phyloP scores from a whole-genome alignment of 2,329 filamentous ascomycete species.

The Aotearoamyces nothofagi region DNA sequence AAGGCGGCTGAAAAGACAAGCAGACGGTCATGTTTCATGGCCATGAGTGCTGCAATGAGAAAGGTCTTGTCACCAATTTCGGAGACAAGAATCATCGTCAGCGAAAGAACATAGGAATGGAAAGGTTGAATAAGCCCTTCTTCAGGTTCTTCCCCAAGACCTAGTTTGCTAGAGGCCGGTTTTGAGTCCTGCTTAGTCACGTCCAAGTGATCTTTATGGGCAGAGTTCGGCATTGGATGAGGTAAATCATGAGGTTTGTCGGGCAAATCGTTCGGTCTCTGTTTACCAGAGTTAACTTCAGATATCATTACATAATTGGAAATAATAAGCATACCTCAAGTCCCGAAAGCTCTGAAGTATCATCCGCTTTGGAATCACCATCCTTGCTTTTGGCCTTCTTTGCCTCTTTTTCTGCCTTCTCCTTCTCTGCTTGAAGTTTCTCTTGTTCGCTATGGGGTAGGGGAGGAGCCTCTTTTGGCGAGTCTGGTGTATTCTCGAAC shows the following conservation, averaged over 20 bases:
- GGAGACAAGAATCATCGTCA: constrained; percentile 95
- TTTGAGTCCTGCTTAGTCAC: constrained; percentile 26
- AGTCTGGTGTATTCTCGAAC: constrained; percentile 59
- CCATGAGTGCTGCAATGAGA: constrained; percentile 92
- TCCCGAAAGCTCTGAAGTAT: constrained; percentile 22
- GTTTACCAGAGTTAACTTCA: too few species aligned
- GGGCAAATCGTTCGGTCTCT: constrained; percentile 76
- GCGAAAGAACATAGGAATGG: constrained; percentile 82
- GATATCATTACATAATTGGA: constrained; percentile 10
- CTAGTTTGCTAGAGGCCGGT: constrained; percentile 15
- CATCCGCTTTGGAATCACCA: constrained; percentile 22
- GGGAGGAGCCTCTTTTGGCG: constrained; percentile 74
- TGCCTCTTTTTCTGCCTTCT: constrained; percentile 24
- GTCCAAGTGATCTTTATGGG: constrained; percentile 48
- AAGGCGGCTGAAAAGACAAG: constrained; percentile 95
- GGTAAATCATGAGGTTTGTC: constrained; percentile 62
- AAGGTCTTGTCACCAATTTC: constrained; percentile 99
- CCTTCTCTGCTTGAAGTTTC: constrained; percentile 33
- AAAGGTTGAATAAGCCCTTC: constrained; percentile 58
- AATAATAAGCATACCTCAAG: constrained; percentile 38
- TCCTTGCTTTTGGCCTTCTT: constrained; percentile 19
- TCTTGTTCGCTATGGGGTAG: constrained; percentile 69
- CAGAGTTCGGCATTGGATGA: constrained; percentile 50
- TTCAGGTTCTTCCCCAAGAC: constrained; percentile 26
- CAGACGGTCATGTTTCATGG: constrained; percentile 91